These are phyloP conservation scores for Corynespora cassiicola DNA, from an alignment of 2,329 filamentous ascomycete genomes.

Conservation along the genomic window DNA sequence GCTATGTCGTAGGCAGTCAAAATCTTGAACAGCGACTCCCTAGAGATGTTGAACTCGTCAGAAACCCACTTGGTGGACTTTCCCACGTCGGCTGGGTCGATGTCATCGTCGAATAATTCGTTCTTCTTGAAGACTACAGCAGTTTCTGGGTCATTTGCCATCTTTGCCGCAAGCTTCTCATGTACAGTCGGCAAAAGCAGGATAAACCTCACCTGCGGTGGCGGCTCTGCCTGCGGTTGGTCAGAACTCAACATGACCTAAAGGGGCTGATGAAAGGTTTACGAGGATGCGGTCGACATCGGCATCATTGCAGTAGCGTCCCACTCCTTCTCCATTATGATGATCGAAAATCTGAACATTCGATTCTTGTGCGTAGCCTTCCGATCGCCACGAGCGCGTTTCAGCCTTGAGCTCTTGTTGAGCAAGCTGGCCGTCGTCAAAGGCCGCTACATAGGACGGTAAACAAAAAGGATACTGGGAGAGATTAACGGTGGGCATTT, in stretches of 20 bases:
- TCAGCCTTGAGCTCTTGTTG: conserved; percentile 10
- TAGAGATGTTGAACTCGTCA: conserved; percentile 12
- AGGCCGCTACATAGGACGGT: conserved; percentile 10
- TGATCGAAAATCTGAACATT: conserved; percentile 9
- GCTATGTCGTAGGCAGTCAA: conserved; percentile 13
- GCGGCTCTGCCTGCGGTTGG: conserved; percentile 8
- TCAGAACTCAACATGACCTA: not conserved
- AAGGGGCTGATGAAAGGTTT: not conserved
- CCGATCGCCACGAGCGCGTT: conserved; percentile 11
- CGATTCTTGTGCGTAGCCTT: conserved; percentile 10
- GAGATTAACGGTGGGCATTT: conserved; percentile 2
- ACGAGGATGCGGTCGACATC: conserved; percentile 11
- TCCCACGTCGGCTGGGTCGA: conserved; percentile 8
- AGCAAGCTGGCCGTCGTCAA: conserved; percentile 13
- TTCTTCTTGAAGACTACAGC: conserved; percentile 9
- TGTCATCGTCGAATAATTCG: conserved; percentile 7
- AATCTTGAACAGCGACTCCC: conserved; percentile 7
- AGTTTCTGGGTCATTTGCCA: conserved; percentile 5
- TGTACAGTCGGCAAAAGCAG: conserved; percentile 13
- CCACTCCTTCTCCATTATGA: conserved; percentile 4
- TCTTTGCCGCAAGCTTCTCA: conserved; percentile 6
- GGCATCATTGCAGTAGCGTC: conserved; percentile 4
- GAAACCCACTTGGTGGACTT: not conserved
- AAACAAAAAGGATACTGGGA: conserved; percentile 12
- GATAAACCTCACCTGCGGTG: conserved; percentile 10